phyloP scores from a whole-genome alignment of 257 asterid species.

The Solanum lignicaule region DNA sequence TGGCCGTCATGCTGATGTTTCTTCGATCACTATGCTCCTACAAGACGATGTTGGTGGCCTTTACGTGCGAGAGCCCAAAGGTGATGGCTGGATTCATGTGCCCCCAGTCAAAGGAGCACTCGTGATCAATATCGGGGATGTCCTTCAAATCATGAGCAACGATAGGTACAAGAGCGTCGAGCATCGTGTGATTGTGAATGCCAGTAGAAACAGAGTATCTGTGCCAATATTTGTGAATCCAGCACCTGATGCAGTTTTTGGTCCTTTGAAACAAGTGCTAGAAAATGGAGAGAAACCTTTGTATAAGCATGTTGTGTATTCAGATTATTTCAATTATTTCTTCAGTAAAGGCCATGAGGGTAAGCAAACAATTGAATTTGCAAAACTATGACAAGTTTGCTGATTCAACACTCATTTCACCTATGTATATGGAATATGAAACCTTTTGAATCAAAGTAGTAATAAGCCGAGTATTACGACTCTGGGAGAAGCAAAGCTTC shows the following conservation, averaged over 20 bases:
- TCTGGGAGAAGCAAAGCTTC: background rate
- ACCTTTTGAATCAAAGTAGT: background rate
- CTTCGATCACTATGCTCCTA: constrained; percentile 39
- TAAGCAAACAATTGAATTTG: constrained; percentile 32
- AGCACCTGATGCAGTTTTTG: constrained; percentile 20
- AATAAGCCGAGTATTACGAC: background rate
- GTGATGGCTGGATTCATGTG: constrained; percentile 34
- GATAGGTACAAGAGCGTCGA: constrained; percentile 43
- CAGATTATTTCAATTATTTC: constrained; percentile 45
- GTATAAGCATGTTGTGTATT: constrained; percentile 25
- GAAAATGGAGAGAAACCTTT: constrained; percentile 27
- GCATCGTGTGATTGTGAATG: constrained; percentile 35
- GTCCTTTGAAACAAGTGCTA: constrained; percentile 31
- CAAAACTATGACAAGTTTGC: constrained; percentile 16
- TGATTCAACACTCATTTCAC: background rate
- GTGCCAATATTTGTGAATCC: constrained; percentile 45
- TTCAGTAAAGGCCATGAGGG: constrained; percentile 47
- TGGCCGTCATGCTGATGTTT: constrained; percentile 40
- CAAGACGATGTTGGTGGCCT: constrained; percentile 56
- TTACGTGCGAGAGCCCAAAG: constrained; percentile 21
- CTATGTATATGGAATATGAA: background rate
- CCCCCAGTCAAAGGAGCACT: constrained; percentile 35
- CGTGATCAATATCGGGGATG: constrained; percentile 35
- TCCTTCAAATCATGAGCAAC: constrained; percentile 44
- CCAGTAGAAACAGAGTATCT: constrained; percentile 27